Conservation (phyloP, 345 rosid species). For the Lenwebbia sp. region DNA sequence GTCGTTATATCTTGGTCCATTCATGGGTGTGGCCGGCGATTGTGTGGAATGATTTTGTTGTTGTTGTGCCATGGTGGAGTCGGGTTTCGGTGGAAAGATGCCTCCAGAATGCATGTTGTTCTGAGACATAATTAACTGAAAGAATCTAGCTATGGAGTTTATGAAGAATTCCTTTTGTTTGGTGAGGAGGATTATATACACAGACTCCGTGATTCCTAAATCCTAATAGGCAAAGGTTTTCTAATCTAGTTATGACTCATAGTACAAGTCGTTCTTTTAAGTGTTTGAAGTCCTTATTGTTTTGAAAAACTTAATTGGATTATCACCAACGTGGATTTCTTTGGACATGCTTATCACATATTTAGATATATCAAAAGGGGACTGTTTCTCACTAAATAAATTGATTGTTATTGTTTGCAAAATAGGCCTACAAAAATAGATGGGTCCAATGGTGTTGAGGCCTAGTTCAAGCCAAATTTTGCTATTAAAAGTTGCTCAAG, state of each 20-base stretch:
- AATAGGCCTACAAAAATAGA: neutral
- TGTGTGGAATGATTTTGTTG: neutral
- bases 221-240: too few relatives aligned
- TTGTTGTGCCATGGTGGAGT: neutral
- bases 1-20: neutral
- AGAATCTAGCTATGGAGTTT: too few relatives aligned
- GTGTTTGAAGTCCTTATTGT: too few relatives aligned
- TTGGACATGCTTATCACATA: neutral
- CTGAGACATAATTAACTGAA: too few relatives aligned
- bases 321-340: neutral
- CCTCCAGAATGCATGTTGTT: neutral
- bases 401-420: neutral
- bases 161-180: too few relatives aligned
- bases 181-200: too few relatives aligned
- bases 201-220: too few relatives aligned
- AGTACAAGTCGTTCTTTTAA: too few relatives aligned
- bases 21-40: neutral
- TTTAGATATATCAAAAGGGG: neutral
- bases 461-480: neutral
- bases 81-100: neutral
- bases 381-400: neutral
- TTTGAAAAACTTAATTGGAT: too few relatives aligned
- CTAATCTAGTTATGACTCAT: too few relatives aligned
- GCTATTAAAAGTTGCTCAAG: neutral
- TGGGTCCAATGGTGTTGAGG: accelerated